Conservation (phyloP, 257 asterid species). For the Salvia splendens region DNA sequence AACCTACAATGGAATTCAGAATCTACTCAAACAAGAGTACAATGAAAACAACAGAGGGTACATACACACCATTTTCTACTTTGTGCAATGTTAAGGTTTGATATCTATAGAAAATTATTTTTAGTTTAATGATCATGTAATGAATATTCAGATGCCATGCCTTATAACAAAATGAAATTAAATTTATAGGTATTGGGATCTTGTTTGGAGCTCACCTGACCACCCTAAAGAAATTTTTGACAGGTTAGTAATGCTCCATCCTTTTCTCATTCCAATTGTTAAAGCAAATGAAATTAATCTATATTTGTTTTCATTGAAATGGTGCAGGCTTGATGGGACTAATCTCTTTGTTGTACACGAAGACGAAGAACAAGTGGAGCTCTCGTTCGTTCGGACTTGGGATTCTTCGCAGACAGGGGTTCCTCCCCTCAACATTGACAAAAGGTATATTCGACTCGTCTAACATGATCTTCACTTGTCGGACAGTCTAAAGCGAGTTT, state of each 20-base stretch:
- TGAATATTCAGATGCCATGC: background rate
- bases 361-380: constrained; percentile 68
- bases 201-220: constrained; percentile 59
- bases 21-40: constrained; percentile 52
- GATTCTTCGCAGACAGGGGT: constrained; percentile 37
- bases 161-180: background rate
- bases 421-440: constrained; percentile 77
- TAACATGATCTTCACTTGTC: no score
- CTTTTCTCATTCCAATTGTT: no score
- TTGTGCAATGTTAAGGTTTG: background rate
- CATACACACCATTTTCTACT: constrained; percentile 25
- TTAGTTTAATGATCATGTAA: background rate
- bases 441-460: constrained; percentile 53
- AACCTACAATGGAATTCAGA: constrained; percentile 61
- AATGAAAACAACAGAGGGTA: constrained; percentile 64
- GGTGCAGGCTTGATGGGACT: constrained; percentile 57
- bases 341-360: constrained; percentile 42
- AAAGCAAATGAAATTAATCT: no score
- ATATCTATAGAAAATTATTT: background rate
- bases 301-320: background rate
- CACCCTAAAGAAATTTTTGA: constrained; percentile 38
- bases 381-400: constrained; percentile 63
- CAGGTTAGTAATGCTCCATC: constrained; percentile 40
- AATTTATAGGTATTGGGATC: constrained; percentile 75
- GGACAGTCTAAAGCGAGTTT: no score